Evolutionary conservation across 768 basidiomycete species (phyloP), one percentile per base, ranked within the genome.

Genomic region (Megacollybia marginata): DNA sequence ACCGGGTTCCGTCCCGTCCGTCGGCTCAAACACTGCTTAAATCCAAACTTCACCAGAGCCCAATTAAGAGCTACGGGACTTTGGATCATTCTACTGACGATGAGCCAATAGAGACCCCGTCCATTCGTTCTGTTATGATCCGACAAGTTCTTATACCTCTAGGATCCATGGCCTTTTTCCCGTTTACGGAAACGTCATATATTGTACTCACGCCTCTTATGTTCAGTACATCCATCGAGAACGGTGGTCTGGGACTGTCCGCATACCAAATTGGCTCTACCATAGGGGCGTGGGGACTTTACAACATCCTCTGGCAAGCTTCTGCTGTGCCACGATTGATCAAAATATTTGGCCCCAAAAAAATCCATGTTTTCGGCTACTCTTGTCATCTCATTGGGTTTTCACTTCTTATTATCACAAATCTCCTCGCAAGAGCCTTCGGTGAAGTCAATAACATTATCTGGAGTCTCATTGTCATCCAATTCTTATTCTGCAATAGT

Each of bases 171-270:
- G 49, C 52, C 15, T 57, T 65, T 52, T 56, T 64, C 19, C 52
- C 59, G 18, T 68, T 67, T 45, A 46, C 59, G 9, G 64, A 68
- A 42, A 62, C 61, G 56, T 46, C 57, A 9, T 56, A 59, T 45
- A 55, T 59, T 38, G 60, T 58, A 16, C 56, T 69, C 18, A 45
- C 60, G 10, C 63, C 65, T 4, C 61, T 69, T 40, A 55, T 69
- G 50, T 67, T 60, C 48, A 74, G 78, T 20, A 80, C 80, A 0
- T 76, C 84, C 2, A 61, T 76, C 44, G 58, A 61, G 7, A 59
- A 73, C 4, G 82, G 83, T 13, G 83, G 82, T 1, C 70, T 83
- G 19, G 79, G 79, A 10, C 63, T 81, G 33, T 60, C 70, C 31
- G 73, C 80, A 3, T 70, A 69, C 18, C 55, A 58, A 6, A 83